phyloP scores from a whole-genome alignment of 2,329 filamentous ascomycete genomes.

The Claviceps monticola region DNA sequence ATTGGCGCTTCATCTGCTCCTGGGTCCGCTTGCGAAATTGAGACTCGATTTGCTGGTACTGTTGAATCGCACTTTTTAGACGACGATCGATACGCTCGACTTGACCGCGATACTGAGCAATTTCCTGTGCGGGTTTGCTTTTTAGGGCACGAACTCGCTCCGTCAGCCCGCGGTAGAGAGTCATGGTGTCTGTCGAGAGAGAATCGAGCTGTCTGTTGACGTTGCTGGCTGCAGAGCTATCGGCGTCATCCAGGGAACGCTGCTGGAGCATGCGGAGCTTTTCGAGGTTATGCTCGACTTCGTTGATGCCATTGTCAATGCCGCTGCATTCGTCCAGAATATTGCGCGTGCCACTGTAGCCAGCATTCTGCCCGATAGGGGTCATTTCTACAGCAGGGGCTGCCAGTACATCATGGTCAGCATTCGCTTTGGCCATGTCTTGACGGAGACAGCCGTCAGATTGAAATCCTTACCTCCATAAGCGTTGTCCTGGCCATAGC shows the following conservation, averaged over 20 bases:
- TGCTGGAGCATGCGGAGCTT: slow-evolving; percentile 59
- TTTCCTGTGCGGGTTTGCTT: slow-evolving; percentile 60
- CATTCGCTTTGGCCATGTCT: neutral
- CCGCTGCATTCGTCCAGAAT: slow-evolving; percentile 77
- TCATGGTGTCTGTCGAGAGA: slow-evolving; percentile 69
- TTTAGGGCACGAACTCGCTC: slow-evolving; percentile 73
- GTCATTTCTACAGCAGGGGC: slow-evolving; percentile 56
- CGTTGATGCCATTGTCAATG: slow-evolving; percentile 63
- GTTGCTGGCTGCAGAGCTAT: slow-evolving; percentile 52
- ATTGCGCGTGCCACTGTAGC: slow-evolving; percentile 40
- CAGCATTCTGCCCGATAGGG: slow-evolving; percentile 40
- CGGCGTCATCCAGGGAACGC: slow-evolving; percentile 59
- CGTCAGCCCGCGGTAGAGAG: slow-evolving; percentile 64
- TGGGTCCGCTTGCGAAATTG: slow-evolving; percentile 68
- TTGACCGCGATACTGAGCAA: slow-evolving; percentile 62
- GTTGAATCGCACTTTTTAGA: slow-evolving; percentile 66
- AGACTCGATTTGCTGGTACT: slow-evolving; percentile 69
- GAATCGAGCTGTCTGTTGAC: slow-evolving; percentile 57
- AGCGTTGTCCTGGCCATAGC: slow-evolving; percentile 13
- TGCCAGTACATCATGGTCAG: slow-evolving; percentile 8
- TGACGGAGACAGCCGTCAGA: neutral
- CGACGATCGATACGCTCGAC: slow-evolving; percentile 68
- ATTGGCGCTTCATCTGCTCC: slow-evolving; percentile 78
- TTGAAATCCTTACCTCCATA: slow-evolving; percentile 16
- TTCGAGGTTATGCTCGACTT: slow-evolving; percentile 58